Evolutionary conservation across 768 basidiomycete species (phyloP).

Genomic region (Sporobolomyces phaffii): DNA sequence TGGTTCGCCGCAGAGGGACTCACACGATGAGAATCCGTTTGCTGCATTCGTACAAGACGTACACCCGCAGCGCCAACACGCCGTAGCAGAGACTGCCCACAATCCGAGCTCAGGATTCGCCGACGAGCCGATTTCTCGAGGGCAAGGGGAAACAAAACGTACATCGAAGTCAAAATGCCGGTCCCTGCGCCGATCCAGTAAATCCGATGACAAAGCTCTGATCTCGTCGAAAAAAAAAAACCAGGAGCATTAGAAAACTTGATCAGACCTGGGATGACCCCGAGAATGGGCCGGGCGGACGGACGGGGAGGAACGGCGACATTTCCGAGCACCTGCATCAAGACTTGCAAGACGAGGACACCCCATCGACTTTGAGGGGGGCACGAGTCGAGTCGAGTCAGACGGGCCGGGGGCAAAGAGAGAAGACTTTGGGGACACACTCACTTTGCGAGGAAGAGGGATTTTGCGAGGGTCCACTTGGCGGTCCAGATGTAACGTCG

Average conservation of each 20-base stretch:
- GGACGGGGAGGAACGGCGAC: neutral
- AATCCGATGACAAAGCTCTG: neutral
- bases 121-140: too few relatives aligned
- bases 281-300: neutral
- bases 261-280: too few relatives aligned
- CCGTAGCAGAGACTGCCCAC: neutral
- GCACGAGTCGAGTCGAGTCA: neutral
- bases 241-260: too few relatives aligned
- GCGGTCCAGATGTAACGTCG: neutral
- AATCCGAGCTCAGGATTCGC: neutral
- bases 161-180: neutral
- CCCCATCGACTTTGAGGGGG: neutral
- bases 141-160: neutral
- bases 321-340: neutral
- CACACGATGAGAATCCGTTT: neutral
- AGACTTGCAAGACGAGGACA: neutral
- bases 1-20: too few relatives aligned
- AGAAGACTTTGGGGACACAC: neutral
- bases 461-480: neutral
- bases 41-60: neutral
- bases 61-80: neutral
- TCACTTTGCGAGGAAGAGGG: neutral
- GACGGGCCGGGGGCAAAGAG: neutral
- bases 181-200: conserved; percentile 1
- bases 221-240: too few relatives aligned